Evolutionary conservation across 129 eudicot genomes (phyloP).

Genomic region (sunflower (Helianthus annuus)): HanXRQr2.0-SUNRISE NC_035441.2:117849395-117849894

Average conservation of each 20-base stretch:
- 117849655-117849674: background rate
- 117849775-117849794: background rate
- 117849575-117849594: background rate
- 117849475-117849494: conserved; percentile 93
- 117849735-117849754: background rate
- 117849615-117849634: background rate
- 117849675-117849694: background rate
- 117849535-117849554: conserved; percentile 85
- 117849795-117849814: background rate
- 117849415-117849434: too few relatives aligned
- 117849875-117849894: background rate
- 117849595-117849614: too few relatives aligned
- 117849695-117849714: background rate
- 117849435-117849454: conserved; percentile 10
- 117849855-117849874: background rate
- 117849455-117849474: conserved; percentile 82
- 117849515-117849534: conserved; percentile 78
- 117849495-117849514: conserved; percentile 67
- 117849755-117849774: background rate
- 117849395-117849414: too few relatives aligned
- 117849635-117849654: background rate
- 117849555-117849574: conserved; percentile 7
- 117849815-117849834: background rate
- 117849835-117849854: background rate
- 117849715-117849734: too few relatives aligned